Base-by-base conservation (phyloP, 768 basidiomycete species). In the Macrocybe gigantea region DNA sequence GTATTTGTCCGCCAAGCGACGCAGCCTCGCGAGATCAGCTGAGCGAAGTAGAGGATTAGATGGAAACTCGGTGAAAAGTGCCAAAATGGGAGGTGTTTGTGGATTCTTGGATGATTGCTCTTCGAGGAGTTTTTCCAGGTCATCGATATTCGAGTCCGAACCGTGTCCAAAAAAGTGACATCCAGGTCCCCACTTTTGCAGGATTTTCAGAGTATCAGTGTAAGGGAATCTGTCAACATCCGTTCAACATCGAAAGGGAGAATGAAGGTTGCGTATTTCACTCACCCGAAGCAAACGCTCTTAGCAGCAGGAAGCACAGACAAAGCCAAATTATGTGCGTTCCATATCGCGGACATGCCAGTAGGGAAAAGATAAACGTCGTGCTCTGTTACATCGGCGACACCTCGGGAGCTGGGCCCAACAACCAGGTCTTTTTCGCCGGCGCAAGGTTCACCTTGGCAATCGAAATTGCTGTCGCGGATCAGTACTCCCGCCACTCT, bases 311-410 rank as follows among this genome's bases (percentile, higher is more conserved):
- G 76, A 31, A 72, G 69, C 2, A 69, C 73, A 22, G 69, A 62
- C 48, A 82, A 67, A 5, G 78, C 77, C 7, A 93, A 69, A 53
- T 87, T 78, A 60, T 96, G 93, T 0, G 93, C 83, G 59, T 76
- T 85, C 88, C 90, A 99, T 44, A 99, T 95, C 1, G 95, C 93
- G 33, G 84, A 68, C 95, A 99, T 98, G 1, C 95, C 95, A 0
- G 83, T 79, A 0, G 91, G 78, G 57, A 77, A 93, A 22, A 99
- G 71, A 63, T 79, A 97, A 0, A 98, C 95, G 52, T 97, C 95
- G 35, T 86, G 75, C 61, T 95, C 92, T 2, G 79, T 75, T 12
- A 95, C 77, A 13, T 77, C 75, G 49, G 71, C 66, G 5, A 87
- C 82, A 13, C 86, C 85, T 49, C 89, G 72, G 31, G 73, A 77